Evolutionary conservation across 2,329 filamentous ascomycete genomes (phyloP), one percentile per base, ranked within the genome.

Genomic region (Podosphaera leucotricha): DNA sequence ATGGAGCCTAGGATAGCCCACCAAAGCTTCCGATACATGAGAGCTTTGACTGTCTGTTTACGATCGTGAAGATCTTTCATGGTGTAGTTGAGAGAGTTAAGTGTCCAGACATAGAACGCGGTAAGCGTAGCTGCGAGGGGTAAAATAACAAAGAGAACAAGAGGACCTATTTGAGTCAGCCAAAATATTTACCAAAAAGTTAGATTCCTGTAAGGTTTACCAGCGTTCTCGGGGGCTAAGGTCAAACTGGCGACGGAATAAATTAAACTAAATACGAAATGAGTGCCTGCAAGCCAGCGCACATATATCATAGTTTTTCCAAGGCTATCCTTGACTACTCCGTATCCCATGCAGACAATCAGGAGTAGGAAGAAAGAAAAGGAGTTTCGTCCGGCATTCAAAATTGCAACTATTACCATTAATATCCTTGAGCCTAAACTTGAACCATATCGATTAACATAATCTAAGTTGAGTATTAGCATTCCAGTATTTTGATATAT

Each of bases 291-390:
- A 16, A 98, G 72, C 64, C 80, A 81, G 47, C 90, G 82, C 38
- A 94, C 86, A 55, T 82, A 87, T 51, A 87, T 75, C 90, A 98
- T 98, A 11, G 85, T 86, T 55, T 79, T 81, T 46, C 90, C 90
- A 3, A 98, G 71, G 2, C 80, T 84, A 2, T 79, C 81, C 64
- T 95, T 95, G 52, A 98, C 92, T 20, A 98, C 92, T 53, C 90
- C 90, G 55, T 98, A 98, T 26, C 90, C 90, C 90, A 98, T 98
- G 61, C 90, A 98, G 26, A 98, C 90, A 52, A 98, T 95, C 44
- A 98, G 75, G 7, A 98, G 71, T 42, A 98, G 67, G 67, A 98
- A 98, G 67, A 98, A 98, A 0, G 87, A 94, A 60, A 98, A 95
- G 0, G 87, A 94, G 62, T 95, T 98, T 50, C 90, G 74, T 45